Evolutionary conservation across 768 basidiomycete species (phyloP), one percentile per base, ranked within the genome.

Genomic region (Pisolithus orientalis): DNA sequence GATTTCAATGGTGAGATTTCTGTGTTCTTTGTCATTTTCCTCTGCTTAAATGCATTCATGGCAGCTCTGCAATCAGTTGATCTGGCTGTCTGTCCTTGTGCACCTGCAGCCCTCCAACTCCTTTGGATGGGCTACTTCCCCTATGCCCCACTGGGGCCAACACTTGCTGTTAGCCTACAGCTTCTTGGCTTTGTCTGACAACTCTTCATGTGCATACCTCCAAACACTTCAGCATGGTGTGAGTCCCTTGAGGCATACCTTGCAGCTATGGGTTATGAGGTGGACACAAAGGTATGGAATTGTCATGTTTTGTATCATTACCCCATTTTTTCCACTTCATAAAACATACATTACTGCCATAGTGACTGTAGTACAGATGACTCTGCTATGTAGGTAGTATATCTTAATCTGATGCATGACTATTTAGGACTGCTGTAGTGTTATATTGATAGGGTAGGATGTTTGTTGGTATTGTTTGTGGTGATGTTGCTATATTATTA

Each of bases 121-220:
- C 46, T 71, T 4, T 27, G 45, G 39, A 29, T n/a, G 3, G 65
- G 62, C 1, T 53, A 61, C 17, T 68, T 70, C 47, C 61, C 69
- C 14, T 65, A 59, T 38, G 54, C 66, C 6, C 70, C 70, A 0
- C 16, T 60, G 4, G 49, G 43, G 0, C 71, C 71, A 6, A 60
- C 63, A 9, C 53, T 72, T 3, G 70, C 66, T 11, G 62, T 72
- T 1, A 65, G 70, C 47, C 29, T 72, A 16, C 53, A 53, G 34
- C 55, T 71, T 28, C 50, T 72, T 7, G 57, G 65, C 31, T 68
- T 72, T 5, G 62, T 63, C 0, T 25, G 43, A 31, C 38, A 54
- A 7, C 54, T 71, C 0, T 71, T 67, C 52, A 42, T 67, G 27
- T 51, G 45, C 21, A 51, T 62, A 6, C 52, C 65, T 9, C 69